Percentiles rank a stretch among this genome's conserved stretches.
Conservation (phyloP, 2,329 filamentous ascomycete genomes). For the Aspergillus ruber region DNA sequence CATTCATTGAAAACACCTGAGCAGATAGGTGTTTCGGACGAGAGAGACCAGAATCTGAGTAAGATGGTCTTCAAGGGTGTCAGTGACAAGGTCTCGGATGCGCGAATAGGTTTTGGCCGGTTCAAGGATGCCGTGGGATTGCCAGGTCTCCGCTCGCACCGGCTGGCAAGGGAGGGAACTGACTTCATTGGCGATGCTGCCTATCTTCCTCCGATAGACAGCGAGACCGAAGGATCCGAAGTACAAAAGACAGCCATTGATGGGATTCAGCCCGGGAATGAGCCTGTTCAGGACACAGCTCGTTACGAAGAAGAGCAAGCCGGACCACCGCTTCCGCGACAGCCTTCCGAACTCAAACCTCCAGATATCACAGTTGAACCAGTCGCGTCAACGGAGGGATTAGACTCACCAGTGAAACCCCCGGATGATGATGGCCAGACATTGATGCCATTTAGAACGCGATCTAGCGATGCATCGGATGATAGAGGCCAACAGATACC, state of each 20-base stretch:
- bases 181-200: slow-evolving; percentile 25
- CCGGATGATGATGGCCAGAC: slow-evolving; percentile 23
- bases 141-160: slow-evolving; percentile 33
- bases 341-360: slow-evolving; percentile 12
- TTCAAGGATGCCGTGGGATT: slow-evolving; percentile 77
- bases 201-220: slow-evolving; percentile 22
- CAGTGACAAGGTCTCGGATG: slow-evolving; percentile 70
- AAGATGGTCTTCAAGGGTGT: slow-evolving; percentile 72
- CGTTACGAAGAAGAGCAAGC: slow-evolving; percentile 10
- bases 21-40: slow-evolving; percentile 22
- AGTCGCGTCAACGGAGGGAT: slow-evolving; percentile 13
- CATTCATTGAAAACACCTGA: slow-evolving; percentile 26
- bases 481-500: slow-evolving; percentile 20
- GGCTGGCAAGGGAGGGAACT: slow-evolving; percentile 28
- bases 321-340: slow-evolving; percentile 6
- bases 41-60: slow-evolving; percentile 45
- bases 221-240: slow-evolving; percentile 18
- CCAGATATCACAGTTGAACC: slow-evolving; percentile 30
- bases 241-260: slow-evolving; percentile 11
- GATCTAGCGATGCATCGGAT: slow-evolving; percentile 23
- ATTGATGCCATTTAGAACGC: slow-evolving; percentile 22
- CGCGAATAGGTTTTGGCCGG: slow-evolving; percentile 71
- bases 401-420: slow-evolving; percentile 13
- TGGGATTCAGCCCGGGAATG: slow-evolving; percentile 10
- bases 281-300: slow-evolving; percentile 10